Conservation (phyloP, 352 stramenopile genomes). For the Pythium scleroteichum region DNA sequence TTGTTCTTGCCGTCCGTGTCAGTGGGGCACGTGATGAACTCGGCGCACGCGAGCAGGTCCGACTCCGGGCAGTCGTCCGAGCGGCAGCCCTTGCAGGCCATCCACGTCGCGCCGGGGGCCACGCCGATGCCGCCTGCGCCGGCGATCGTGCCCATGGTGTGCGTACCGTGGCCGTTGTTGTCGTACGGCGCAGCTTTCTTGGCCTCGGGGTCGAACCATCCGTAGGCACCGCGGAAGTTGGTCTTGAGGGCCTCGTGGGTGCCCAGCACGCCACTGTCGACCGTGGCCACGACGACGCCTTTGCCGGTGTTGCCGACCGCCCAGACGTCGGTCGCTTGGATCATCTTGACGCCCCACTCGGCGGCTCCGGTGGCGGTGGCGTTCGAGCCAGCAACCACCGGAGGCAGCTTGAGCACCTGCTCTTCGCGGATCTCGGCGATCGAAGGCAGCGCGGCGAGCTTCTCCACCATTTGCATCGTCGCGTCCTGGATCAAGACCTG, state of each 20-base stretch:
- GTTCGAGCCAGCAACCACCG: background rate
- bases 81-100: conserved; percentile 8
- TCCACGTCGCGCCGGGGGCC: conserved; percentile 14
- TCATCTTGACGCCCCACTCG: conserved; percentile 23
- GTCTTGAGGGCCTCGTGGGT: conserved; percentile 16
- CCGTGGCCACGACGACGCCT: conserved; percentile 21
- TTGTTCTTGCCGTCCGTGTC: conserved; percentile 11
- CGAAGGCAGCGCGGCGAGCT: conserved; percentile 13
- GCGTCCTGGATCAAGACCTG: conserved; percentile 16
- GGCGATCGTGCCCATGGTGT: conserved; percentile 21
- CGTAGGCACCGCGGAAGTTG: conserved; percentile 13
- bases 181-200: conserved; percentile 23
- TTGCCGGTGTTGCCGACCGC: conserved; percentile 11
- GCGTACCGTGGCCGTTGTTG: conserved; percentile 26
- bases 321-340: conserved; percentile 23
- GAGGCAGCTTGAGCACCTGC: background rate
- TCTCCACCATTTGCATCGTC: conserved; percentile 12
- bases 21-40: conserved; percentile 37
- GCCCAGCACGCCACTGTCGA: conserved; percentile 29
- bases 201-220: conserved; percentile 25
- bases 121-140: conserved; percentile 12
- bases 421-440: conserved; percentile 12
- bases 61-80: conserved; percentile 19
- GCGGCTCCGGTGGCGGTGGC: background rate
- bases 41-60: conserved; percentile 24